Evolutionary conservation across 805 yeast species (phyloP), one percentile per base, ranked within the genome.

Genomic region (Zygosaccharomyces lentus): DNA sequence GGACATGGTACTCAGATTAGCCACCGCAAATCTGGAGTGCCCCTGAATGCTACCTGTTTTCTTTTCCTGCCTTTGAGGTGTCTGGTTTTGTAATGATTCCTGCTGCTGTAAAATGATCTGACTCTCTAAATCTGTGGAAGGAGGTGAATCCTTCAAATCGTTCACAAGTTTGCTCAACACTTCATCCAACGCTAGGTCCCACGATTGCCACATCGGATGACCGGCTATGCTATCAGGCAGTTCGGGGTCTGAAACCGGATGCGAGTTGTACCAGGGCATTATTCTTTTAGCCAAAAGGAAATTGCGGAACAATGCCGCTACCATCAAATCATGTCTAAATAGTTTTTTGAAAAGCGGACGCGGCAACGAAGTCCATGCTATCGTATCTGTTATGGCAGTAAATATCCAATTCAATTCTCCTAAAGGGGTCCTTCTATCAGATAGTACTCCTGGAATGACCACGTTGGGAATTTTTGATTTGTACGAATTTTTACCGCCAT

Each of bases 321-420:
- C 96, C 82, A 93, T 90, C 56, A 91, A 71, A 64, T 93, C 99
- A 64, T 91, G 99, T 62, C 99, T 78, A 59, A 93, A 93, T 7
- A 93, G 71, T 49, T 90, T 77, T 59, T 90, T 91, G 72, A 93
- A 93, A 25, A 93, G 68, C 0, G 95, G 88, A 50, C 96, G 74
- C 2, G 95, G 88, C 30, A 93, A 68, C 2, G 90, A 79, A 0
- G 96, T 87, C 97, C 98, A 93, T 1, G 99, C 99, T 43, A 93
- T 91, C 0, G 98, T 91, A 65, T 93, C 99, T 2, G 98, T 91
- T 32, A 93, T 88, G 2, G 99, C 97, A 1, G 97, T 93, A 67
- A 91, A 93, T 27, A 93, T 91, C 97, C 98, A 93, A 64, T 88
- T 89, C 45, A 93, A 74, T 62, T 93, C 99, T 29, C 99, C 99